A percentile compares a stretch with the other conserved stretches of the same genome.
phyloP scores from a whole-genome alignment of 1,284 basidiomycete species.

The Boletus sp. region DNA sequence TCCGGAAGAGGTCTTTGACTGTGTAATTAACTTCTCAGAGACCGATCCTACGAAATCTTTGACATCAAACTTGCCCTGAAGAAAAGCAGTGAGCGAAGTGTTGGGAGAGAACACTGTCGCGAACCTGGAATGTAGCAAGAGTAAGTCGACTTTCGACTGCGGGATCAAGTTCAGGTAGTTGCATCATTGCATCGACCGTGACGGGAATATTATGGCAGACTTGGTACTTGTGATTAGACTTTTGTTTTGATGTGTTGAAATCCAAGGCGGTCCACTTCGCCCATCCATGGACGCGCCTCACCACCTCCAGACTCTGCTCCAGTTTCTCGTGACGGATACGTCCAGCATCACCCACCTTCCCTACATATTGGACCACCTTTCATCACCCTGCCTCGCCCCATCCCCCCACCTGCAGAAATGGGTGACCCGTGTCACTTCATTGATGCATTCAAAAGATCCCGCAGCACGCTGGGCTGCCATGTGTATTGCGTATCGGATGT shows the following conservation, averaged over 20 bases:
- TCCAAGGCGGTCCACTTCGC: background rate
- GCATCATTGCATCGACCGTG: slow-evolving; percentile 21
- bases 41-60: slow-evolving; percentile 85
- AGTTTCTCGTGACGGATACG: slow-evolving; percentile 62
- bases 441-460: slow-evolving; percentile 69
- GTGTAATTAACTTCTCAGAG: slow-evolving; percentile 81
- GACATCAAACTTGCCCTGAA: slow-evolving; percentile 84
- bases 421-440: slow-evolving; percentile 61
- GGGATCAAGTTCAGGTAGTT: slow-evolving; percentile 42
- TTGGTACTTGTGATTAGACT: too few species aligned
- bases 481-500: slow-evolving; percentile 63
- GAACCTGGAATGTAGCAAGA: slow-evolving; percentile 65
- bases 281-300: slow-evolving; percentile 34
- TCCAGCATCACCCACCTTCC: slow-evolving; percentile 56
- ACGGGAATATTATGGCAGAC: too few species aligned
- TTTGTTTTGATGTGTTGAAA: slow-evolving; percentile 36
- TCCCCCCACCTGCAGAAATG: slow-evolving; percentile 70
- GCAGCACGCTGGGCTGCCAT: slow-evolving; percentile 73
- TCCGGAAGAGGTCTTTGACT: slow-evolving; percentile 78
- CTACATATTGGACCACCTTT: slow-evolving; percentile 52
- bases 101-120: background rate
- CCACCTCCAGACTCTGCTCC: slow-evolving; percentile 61
- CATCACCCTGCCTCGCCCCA: slow-evolving; percentile 46
- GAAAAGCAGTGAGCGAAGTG: slow-evolving; percentile 4
- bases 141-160: slow-evolving; percentile 61